A percentile compares a stretch with the other conserved stretches of the same genome.
Conservation (phyloP, 495 filamentous ascomycete genomes). For the Hyaloscypha variabilis region DNA sequence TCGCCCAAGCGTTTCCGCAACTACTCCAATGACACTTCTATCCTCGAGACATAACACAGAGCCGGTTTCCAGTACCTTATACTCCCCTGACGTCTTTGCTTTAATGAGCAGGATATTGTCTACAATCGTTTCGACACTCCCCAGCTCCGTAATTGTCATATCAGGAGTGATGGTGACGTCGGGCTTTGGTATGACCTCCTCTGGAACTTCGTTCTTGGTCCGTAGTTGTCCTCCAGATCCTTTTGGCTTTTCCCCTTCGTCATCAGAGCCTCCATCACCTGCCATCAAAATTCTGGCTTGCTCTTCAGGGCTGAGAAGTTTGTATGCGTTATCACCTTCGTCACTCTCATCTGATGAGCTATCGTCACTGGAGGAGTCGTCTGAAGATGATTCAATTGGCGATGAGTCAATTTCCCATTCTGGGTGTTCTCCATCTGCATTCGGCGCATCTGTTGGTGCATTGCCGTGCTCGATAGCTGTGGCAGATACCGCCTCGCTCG, state of each 20-base stretch:
- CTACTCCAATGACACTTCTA: conserved; percentile 71
- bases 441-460: neutral
- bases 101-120: conserved; percentile 78
- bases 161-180: conserved; percentile 71
- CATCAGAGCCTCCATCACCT: conserved; percentile 67
- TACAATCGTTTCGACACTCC: conserved; percentile 70
- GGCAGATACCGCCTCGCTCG: neutral
- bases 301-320: conserved; percentile 74
- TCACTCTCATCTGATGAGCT: conserved; percentile 52
- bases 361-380: conserved; percentile 50
- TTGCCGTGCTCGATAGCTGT: neutral
- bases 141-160: conserved; percentile 74
- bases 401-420: conserved; percentile 66
- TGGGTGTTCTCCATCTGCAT: conserved; percentile 24
- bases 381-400: conserved; percentile 46
- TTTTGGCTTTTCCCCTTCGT: conserved; percentile 57
- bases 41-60: conserved; percentile 84
- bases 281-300: conserved; percentile 82
- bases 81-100: conserved; percentile 76
- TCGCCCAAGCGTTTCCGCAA: conserved; percentile 80
- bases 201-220: conserved; percentile 73
- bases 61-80: conserved; percentile 78
- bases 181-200: conserved; percentile 71
- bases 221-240: conserved; percentile 52
- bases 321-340: conserved; percentile 71